These are phyloP conservation scores for Termitomyces sp. DNA, from an alignment of 768 basidiomycete species.

Conservation along the genomic window DNA sequence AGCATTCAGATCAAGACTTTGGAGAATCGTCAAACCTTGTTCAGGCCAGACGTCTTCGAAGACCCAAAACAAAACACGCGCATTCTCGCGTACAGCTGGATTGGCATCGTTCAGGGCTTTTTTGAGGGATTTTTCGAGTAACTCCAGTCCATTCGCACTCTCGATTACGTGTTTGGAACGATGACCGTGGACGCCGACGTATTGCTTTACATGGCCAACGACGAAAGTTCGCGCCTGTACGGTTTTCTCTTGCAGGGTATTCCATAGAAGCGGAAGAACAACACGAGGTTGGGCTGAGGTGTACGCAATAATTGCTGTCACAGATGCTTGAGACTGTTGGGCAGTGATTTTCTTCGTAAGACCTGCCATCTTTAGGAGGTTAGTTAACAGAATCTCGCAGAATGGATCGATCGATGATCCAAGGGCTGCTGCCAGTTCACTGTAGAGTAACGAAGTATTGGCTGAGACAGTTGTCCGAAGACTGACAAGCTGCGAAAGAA, in stretches of 20 bases:
- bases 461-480: constrained; percentile 87
- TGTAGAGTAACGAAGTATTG: constrained; percentile 75
- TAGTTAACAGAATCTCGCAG: constrained; percentile 72
- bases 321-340: constrained; percentile 76
- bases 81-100: constrained; percentile 71
- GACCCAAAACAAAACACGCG: constrained; percentile 75
- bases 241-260: constrained; percentile 75
- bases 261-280: constrained; percentile 66
- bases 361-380: constrained; percentile 81
- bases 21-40: constrained; percentile 59
- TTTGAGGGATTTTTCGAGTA: constrained; percentile 70
- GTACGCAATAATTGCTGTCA: constrained; percentile 64
- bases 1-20: constrained; percentile 60
- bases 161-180: constrained; percentile 69
- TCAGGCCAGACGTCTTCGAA: constrained; percentile 77
- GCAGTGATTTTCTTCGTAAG: constrained; percentile 93
- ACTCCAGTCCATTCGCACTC: constrained; percentile 60
- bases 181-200: constrained; percentile 69
- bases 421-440: constrained; percentile 67
- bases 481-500: constrained; percentile 63
- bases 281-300: constrained; percentile 70
- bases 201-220: constrained; percentile 69
- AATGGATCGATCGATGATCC: constrained; percentile 72
- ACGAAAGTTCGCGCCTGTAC: constrained; percentile 68
- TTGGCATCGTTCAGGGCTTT: constrained; percentile 77